These are phyloP conservation scores for Suhomyces bolitotheri DNA, from an alignment of 1,139 yeast genomes.

Conservation along the genomic window DNA sequence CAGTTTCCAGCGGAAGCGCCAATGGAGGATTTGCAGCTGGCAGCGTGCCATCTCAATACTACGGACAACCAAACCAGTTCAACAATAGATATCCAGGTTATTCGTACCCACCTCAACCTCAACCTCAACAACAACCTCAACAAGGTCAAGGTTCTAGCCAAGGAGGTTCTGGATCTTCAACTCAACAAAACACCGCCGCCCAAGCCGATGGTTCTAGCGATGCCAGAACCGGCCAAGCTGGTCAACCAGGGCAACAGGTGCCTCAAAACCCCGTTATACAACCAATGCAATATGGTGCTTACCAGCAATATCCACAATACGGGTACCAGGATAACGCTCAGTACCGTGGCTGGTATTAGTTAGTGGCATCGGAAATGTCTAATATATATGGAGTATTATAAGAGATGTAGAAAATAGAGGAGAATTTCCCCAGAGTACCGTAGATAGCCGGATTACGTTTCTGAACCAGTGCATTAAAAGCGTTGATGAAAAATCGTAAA, in stretches of 20 bases:
- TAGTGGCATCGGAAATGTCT: constrained; percentile 6
- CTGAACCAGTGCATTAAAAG: too few species aligned
- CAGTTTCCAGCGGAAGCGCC: constrained; percentile 13
- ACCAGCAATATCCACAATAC: constrained; percentile 54
- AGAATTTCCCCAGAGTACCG: neutral
- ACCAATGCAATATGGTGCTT: constrained; percentile 45
- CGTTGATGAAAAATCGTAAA: too few species aligned
- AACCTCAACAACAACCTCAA: constrained; percentile 24
- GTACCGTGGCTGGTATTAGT: constrained; percentile 34
- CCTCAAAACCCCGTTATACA: constrained; percentile 34
- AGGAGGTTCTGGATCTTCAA: constrained; percentile 9
- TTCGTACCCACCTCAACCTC: constrained; percentile 38
- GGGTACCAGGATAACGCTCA: constrained; percentile 49
- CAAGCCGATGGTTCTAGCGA: constrained; percentile 11
- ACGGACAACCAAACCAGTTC: constrained; percentile 41
- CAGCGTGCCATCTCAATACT: constrained; percentile 33
- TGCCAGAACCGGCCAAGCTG: constrained; percentile 19
- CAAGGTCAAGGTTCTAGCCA: constrained; percentile 19
- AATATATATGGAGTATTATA: constrained; percentile 3
- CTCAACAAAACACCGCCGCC: constrained; percentile 10
- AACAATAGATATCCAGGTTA: constrained; percentile 42
- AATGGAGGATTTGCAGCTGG: constrained; percentile 19
- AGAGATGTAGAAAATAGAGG: neutral
- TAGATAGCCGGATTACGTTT: too few species aligned
- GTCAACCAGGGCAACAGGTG: constrained; percentile 26